A percentile compares a stretch with the other conserved stretches of the same genome.
phyloP scores from a whole-genome alignment of 495 filamentous ascomycete genomes.

The Chaetomium fimeti region DNA sequence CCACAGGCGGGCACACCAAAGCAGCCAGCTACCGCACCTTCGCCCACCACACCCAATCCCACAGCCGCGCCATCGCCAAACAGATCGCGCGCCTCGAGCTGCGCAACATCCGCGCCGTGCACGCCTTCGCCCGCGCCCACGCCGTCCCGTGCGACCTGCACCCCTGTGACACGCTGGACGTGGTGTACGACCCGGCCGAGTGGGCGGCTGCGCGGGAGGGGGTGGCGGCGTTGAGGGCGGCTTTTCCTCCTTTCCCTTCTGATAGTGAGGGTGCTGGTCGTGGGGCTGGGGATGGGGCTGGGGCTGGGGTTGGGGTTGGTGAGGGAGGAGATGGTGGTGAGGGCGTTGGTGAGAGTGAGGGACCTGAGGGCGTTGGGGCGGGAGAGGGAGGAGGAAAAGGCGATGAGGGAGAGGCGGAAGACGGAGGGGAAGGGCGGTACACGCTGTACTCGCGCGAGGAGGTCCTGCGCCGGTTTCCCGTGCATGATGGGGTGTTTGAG shows the following conservation, averaged over 20 bases:
- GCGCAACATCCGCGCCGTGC: constrained; percentile 55
- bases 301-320: too few species aligned
- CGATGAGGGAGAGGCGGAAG: not conserved
- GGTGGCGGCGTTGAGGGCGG: constrained; percentile 47
- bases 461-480: constrained; percentile 47
- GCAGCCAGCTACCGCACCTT: constrained; percentile 60
- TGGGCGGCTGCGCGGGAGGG: constrained; percentile 40
- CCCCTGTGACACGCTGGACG: constrained; percentile 56
- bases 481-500: constrained; percentile 26
- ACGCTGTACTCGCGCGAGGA: constrained; percentile 46
- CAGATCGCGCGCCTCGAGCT: constrained; percentile 58
- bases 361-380: too few species aligned
- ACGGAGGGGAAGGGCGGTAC: constrained; percentile 49
- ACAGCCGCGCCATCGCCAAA: constrained; percentile 46
- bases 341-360: too few species aligned
- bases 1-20: constrained; percentile 61
- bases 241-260: too few species aligned
- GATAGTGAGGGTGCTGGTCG: constrained; percentile 24
- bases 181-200: constrained; percentile 53
- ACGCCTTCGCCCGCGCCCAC: constrained; percentile 53
- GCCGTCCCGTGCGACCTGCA: constrained; percentile 52
- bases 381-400: too few species aligned
- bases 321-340: too few species aligned
- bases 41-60: constrained; percentile 37
- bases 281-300: too few species aligned